phyloP scores from a whole-genome alignment of 2,329 filamentous ascomycete species.

The Dothideomycetes sp. region DNA sequence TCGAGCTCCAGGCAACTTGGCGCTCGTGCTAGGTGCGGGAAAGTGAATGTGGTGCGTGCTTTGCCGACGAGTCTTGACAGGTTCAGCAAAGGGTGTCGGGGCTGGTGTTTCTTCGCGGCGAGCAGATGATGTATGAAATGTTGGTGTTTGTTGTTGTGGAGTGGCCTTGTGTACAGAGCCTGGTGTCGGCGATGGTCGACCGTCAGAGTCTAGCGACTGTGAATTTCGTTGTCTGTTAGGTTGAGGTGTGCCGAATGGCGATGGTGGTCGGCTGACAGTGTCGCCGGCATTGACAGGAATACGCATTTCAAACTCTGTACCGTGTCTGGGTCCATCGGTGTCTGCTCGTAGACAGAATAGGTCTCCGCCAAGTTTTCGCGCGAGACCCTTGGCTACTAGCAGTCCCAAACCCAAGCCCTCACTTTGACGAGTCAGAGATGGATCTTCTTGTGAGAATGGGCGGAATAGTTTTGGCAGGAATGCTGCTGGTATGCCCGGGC shows the following conservation, averaged over 20 bases:
- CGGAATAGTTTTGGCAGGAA: conserved; percentile 59
- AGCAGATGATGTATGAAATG: background rate
- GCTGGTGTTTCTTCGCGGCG: background rate
- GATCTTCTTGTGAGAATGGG: conserved; percentile 58
- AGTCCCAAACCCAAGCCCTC: conserved; percentile 60
- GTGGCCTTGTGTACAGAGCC: conserved; percentile 4
- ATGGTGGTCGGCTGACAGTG: conserved; percentile 36
- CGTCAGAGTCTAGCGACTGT: conserved; percentile 7
- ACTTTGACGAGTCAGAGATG: conserved; percentile 54
- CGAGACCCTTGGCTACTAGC: conserved; percentile 61
- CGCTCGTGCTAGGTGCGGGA: background rate
- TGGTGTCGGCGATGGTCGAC: conserved; percentile 5
- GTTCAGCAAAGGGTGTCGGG: background rate
- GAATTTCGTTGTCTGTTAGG: conserved; percentile 5
- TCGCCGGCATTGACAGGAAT: conserved; percentile 48
- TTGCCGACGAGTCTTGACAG: too few relatives aligned
- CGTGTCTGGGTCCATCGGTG: conserved; percentile 47
- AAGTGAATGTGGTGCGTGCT: too few relatives aligned
- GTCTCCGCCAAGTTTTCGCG: conserved; percentile 58
- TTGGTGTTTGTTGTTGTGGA: conserved; percentile 1
- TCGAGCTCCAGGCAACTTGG: conserved; percentile 5
- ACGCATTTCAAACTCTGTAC: conserved; percentile 58
- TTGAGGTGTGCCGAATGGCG: conserved; percentile 35
- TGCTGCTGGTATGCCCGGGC: conserved; percentile 55
- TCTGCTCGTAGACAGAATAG: conserved; percentile 53